Conservation (phyloP, 1,284 basidiomycete species). For the Puccinia novopanici region DNA sequence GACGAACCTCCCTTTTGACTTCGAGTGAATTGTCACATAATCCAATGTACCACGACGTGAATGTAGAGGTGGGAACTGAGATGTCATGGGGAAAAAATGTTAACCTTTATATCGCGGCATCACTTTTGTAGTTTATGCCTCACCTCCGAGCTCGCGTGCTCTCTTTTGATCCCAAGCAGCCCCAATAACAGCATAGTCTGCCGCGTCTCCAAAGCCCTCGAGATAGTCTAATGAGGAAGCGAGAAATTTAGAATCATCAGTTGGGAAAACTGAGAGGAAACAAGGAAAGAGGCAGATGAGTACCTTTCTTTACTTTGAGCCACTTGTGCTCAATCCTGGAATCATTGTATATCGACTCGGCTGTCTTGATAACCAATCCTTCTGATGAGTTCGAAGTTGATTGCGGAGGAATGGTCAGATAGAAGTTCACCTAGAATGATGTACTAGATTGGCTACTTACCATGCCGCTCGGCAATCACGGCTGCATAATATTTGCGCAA, state of each 20-base stretch:
- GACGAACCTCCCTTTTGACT: conserved; percentile 12
- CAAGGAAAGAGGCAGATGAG: not conserved
- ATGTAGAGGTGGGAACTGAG: conserved; percentile 70
- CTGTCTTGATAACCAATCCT: conserved; percentile 76
- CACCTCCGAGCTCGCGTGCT: conserved; percentile 73
- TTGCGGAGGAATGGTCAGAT: not conserved
- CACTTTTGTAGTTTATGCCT: conserved; percentile 50
- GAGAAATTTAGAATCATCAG: not conserved
- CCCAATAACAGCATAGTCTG: conserved; percentile 75
- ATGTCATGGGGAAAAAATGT: not conserved
- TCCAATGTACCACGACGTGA: conserved; percentile 77
- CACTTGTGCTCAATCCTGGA: conserved; percentile 64
- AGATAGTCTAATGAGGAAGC: conserved; percentile 77
- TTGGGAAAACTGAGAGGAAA: not conserved
- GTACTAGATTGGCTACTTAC: not conserved
- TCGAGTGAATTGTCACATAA: conserved; percentile 60
- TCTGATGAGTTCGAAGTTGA: conserved; percentile 56
- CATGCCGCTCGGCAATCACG: conserved; percentile 52
- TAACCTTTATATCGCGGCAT: not conserved
- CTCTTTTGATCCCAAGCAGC: conserved; percentile 76
- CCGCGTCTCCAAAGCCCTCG: conserved; percentile 73
- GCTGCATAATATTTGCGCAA: conserved; percentile 52
- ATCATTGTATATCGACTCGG: conserved; percentile 69
- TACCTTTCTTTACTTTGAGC: conserved; percentile 69
- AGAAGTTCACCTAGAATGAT: not conserved